A percentile compares a stretch with the other conserved stretches of the same genome.
phyloP scores from a whole-genome alignment of 805 yeast species.

The Candida suzukii region DNA sequence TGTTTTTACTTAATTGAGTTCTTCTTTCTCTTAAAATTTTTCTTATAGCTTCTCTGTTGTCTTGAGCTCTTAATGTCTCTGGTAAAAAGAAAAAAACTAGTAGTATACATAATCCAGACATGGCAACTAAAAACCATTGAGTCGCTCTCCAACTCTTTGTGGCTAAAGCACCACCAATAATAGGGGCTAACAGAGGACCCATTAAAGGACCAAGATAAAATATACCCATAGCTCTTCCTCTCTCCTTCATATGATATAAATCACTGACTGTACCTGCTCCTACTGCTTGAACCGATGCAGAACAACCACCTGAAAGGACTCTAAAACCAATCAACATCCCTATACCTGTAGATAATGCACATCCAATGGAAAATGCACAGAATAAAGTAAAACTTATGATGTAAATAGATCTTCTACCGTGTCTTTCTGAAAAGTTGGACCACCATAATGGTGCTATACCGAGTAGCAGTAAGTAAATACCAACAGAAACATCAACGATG shows the following conservation, averaged over 20 bases:
- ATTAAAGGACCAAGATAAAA: conserved; percentile 75
- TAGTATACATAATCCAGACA: conserved; percentile 47
- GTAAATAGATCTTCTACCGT: conserved; percentile 72
- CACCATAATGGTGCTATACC: conserved; percentile 88
- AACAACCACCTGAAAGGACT: conserved; percentile 69
- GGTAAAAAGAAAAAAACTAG: conserved; percentile 57
- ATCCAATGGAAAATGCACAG: conserved; percentile 63
- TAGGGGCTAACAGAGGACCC: conserved; percentile 78
- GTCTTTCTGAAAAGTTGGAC: conserved; percentile 70
- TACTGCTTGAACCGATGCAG: conserved; percentile 81
- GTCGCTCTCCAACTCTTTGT: conserved; percentile 79
- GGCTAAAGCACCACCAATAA: conserved; percentile 70
- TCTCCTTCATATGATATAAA: conserved; percentile 52
- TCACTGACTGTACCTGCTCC: conserved; percentile 89
- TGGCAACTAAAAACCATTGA: conserved; percentile 66
- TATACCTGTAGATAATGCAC: conserved; percentile 58
- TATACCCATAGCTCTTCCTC: conserved; percentile 76
- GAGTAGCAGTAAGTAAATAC: conserved; percentile 63
- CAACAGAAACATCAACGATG: conserved; percentile 71
- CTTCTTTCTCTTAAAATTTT: conserved; percentile 34
- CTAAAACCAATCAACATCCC: conserved; percentile 61
- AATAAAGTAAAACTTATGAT: conserved; percentile 58
- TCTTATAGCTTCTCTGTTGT: conserved; percentile 48
- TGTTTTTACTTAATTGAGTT: background rate
- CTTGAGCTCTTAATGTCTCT: conserved; percentile 67